Base-by-base conservation (phyloP, 2,329 filamentous ascomycete species). In the Parastagonospora nodorum region DNA sequence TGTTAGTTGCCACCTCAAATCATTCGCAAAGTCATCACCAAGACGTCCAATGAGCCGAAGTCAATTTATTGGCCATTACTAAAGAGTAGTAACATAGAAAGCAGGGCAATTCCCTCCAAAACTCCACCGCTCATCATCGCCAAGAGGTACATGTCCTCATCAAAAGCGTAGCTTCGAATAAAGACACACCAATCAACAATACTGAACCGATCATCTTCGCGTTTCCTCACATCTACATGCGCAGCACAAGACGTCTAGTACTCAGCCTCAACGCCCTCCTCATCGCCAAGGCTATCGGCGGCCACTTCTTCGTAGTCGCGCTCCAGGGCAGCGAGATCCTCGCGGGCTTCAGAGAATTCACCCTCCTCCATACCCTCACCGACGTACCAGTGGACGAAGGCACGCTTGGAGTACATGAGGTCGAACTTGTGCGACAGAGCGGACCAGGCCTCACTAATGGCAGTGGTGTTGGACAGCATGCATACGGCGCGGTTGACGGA, bases 281-380 rank as follows among this genome's bases (percentile, higher is more conserved):
- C 92, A 60, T 86, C 89, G 74, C 92, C 92, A 69, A 96, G 80
- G 58, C 92, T 96, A 80, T 97, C 93, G 71, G 91, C 90, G 61
- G 92, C 93, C 74, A 97, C 94, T 82, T 99, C 94, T 82, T 97
- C 93, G 81, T 99, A 99, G 77, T 99, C 93, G 67, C 92, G 88
- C 86, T 99, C 94, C 59, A 99, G 85, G 67, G 94, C 94, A 76
- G 94, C 94, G 77, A 99, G 82, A 81, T 99, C 94, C 82, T 99
- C 94, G 77, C 94, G 92, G 61, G 94, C 94, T 84, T 99, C 94
- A 50, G 91, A 96, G 86, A 99, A 99, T 81, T 99, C 94, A 79
- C 94, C 94, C 80, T 99, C 94, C 85, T 99, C 94, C 94, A 99
- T 99, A 87, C 94, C 94, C 84, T 97, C 94, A 82, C 94, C 94